Conservation (phyloP, 2,329 filamentous ascomycete species). For the Trichothecium sympodiale region DNA sequence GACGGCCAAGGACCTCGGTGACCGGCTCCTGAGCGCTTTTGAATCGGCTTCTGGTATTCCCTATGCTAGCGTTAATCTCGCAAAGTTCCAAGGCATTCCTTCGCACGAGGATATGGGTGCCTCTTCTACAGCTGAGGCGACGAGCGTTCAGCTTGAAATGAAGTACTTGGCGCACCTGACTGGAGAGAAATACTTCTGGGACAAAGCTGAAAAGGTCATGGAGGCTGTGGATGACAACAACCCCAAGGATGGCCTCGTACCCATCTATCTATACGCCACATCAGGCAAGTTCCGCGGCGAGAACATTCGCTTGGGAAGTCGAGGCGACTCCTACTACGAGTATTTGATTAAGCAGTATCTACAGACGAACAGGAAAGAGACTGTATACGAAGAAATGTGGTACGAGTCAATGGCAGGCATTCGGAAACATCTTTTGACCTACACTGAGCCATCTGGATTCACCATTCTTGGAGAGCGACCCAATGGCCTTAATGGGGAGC, state of each 20-base stretch:
- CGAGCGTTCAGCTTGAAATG: conserved; percentile 87
- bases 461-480: conserved; percentile 88
- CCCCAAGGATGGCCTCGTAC: conserved; percentile 70
- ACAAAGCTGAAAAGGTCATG: conserved; percentile 84
- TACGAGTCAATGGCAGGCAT: conserved; percentile 73
- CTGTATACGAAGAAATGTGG: conserved; percentile 88
- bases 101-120: conserved; percentile 81
- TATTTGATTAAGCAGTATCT: conserved; percentile 98
- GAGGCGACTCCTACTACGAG: conserved; percentile 97
- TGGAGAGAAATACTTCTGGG: conserved; percentile 87
- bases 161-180: conserved; percentile 95
- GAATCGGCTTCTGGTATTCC: conserved; percentile 80
- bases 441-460: conserved; percentile 67
- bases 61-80: conserved; percentile 81
- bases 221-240: conserved; percentile 77
- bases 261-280: conserved; percentile 79
- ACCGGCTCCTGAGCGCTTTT: conserved; percentile 77
- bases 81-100: conserved; percentile 60
- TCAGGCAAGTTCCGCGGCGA: conserved; percentile 68
- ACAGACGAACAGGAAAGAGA: conserved; percentile 79
- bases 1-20: conserved; percentile 86
- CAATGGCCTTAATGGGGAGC: conserved; percentile 49
- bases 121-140: conserved; percentile 87
- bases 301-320: conserved; percentile 85
- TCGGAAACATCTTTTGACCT: conserved; percentile 85